These are phyloP conservation scores for Rhizophagus sp. DNA, from an alignment of 192 early-diverging fungal genomes.

Conservation along the genomic window DNA sequence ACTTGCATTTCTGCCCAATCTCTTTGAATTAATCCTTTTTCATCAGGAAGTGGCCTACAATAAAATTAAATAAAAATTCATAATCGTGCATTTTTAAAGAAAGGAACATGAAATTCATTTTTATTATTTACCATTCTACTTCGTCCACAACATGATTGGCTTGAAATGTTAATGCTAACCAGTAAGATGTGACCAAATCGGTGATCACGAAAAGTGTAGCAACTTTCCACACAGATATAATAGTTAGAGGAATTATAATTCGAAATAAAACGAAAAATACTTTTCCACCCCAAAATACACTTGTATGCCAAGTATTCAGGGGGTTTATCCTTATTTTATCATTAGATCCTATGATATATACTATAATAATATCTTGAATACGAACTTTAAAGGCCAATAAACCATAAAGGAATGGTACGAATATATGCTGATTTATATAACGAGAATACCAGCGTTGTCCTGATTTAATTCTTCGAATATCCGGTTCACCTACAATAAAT, in stretches of 20 bases:
- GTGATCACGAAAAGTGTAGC: constrained; percentile 47
- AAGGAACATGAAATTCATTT: not conserved
- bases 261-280: constrained; percentile 54
- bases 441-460: constrained; percentile 51
- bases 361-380: constrained; percentile 50
- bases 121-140: constrained; percentile 44
- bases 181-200: constrained; percentile 51
- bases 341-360: constrained; percentile 50
- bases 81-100: not conserved
- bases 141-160: constrained; percentile 63
- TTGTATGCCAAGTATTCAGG: constrained; percentile 44
- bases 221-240: constrained; percentile 38
- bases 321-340: constrained; percentile 55
- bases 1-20: constrained; percentile 62
- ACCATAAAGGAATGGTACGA: constrained; percentile 55
- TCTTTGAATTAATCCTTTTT: constrained; percentile 42
- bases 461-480: constrained; percentile 57
- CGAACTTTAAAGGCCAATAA: constrained; percentile 54
- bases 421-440: constrained; percentile 52
- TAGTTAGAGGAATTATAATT: constrained; percentile 43
- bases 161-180: constrained; percentile 59
- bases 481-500: constrained; percentile 35
- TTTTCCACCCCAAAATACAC: constrained; percentile 60
- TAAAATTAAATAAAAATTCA: not conserved
- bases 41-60: constrained; percentile 48